phyloP scores from a whole-genome alignment of 768 basidiomycete genomes.

The Mycena latifolia region DNA sequence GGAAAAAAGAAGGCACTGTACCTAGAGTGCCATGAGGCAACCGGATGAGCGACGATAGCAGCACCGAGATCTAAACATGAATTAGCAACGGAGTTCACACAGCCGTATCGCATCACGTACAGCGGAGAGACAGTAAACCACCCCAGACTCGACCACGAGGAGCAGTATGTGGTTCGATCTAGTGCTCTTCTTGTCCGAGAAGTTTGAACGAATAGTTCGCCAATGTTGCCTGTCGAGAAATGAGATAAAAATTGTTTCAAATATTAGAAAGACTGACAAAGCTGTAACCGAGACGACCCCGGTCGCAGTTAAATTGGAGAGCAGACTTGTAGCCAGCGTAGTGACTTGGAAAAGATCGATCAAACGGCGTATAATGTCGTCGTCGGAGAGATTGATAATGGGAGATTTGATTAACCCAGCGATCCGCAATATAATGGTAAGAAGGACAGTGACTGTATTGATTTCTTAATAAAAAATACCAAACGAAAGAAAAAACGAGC shows the following conservation, averaged over 20 bases:
- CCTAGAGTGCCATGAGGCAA: slow-evolving; percentile 23
- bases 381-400: slow-evolving; percentile 11
- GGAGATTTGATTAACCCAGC: slow-evolving; percentile 11
- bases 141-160: slow-evolving; percentile 27
- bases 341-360: slow-evolving; percentile 27
- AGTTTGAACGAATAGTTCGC: slow-evolving; percentile 5
- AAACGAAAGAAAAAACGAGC: background rate
- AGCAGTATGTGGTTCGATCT: slow-evolving; percentile 24
- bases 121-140: slow-evolving; percentile 22
- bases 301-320: slow-evolving; percentile 34
- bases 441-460: slow-evolving; percentile 22
- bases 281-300: slow-evolving; percentile 26
- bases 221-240: background rate
- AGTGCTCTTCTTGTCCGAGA: slow-evolving; percentile 13
- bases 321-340: slow-evolving; percentile 21
- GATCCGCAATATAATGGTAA: slow-evolving; percentile 25
- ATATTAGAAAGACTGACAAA: slow-evolving; percentile 1
- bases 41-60: slow-evolving; percentile 15
- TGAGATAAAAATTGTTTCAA: background rate
- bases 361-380: background rate
- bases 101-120: slow-evolving; percentile 7
- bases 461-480: too few relatives aligned
- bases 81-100: background rate
- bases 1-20: background rate
- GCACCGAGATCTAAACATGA: slow-evolving; percentile 8